Evolutionary conservation across 2,329 filamentous ascomycete genomes (phyloP).

Genomic region (Verticillium isaacii): DNA sequence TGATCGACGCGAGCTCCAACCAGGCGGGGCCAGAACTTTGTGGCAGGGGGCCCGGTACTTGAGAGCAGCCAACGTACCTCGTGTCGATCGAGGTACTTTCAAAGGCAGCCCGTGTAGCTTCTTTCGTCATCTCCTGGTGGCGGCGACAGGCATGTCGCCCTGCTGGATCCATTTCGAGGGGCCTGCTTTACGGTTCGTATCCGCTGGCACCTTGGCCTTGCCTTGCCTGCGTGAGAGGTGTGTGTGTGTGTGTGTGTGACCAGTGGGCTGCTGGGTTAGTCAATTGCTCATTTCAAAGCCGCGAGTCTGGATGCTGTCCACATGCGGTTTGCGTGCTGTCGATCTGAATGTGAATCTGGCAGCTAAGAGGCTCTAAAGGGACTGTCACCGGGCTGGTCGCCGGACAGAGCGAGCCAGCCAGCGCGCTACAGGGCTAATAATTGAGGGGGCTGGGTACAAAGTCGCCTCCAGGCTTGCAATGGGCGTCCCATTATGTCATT

Average conservation of each 20-base stretch:
- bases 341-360: neutral
- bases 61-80: neutral
- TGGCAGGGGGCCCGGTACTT: neutral
- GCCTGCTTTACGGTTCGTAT: neutral
- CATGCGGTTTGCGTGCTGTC: neutral
- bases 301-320: neutral
- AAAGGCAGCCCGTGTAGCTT: neutral
- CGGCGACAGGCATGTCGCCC: neutral
- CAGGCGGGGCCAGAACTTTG: neutral
- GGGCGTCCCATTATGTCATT: neutral
- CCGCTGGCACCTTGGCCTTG: neutral
- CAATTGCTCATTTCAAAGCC: neutral
- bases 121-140: neutral
- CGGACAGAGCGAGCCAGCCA: neutral
- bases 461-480: neutral
- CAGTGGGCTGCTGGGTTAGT: neutral
- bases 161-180: neutral
- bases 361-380: neutral
- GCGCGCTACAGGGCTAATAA: neutral
- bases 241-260: neutral
- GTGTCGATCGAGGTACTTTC: neutral
- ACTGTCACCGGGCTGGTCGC: neutral
- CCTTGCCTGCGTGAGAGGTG: neutral
- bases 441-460: neutral
- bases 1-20: neutral